Evolutionary conservation across 345 rosid genomes (phyloP), one percentile per base, ranked within the genome.

Genomic region (Arabidopsis suecica): DNA sequence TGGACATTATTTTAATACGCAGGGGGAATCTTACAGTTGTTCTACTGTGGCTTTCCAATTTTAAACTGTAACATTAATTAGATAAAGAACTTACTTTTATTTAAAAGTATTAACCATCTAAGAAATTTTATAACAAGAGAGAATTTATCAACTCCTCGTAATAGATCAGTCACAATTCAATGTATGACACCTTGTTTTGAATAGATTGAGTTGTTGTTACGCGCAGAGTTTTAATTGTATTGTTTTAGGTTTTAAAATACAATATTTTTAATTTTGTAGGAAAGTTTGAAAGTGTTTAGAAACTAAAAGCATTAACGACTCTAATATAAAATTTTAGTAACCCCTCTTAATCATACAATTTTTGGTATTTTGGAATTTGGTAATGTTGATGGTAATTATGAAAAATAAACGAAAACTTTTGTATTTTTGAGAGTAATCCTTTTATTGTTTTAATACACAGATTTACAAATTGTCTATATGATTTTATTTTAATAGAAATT

Each of bases 11-110:
- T 77, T 64, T 77, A 77, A 64, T 76, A 64, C 68, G 76, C 57
- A 64, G 47, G 56, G 38, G 22, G 80, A 65, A 77, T 77, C 72
- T 77, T 71, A 77, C 80, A 56, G 80, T 77, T 77, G 80, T 77
- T 71, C 72, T 72, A 71, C 67, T 71, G 54, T 56, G 50, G 54
- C 60, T 71, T 56, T 70, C 61, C 25, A 56, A 56, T 77, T 70
- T 71, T 38, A 47, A 18, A 63, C 28, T 56, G 38, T 28, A 11
- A 28, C 34, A 62, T 63, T 61, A 62, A 34, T 63, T 36, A 62
- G 36, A 77, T 65, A 75, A 51, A 65, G 4, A 28, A 28, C 30
- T 28, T 28, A 16, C 65, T 45, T 73, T 37, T 37, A 11, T 45
- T 20, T 36, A 22, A 5, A 55, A 34, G 1, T 49, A 33, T 20